These are phyloP conservation scores for Pleurotus salmoneostramineus DNA, from an alignment of 768 basidiomycete species.

Conservation along the genomic window DNA sequence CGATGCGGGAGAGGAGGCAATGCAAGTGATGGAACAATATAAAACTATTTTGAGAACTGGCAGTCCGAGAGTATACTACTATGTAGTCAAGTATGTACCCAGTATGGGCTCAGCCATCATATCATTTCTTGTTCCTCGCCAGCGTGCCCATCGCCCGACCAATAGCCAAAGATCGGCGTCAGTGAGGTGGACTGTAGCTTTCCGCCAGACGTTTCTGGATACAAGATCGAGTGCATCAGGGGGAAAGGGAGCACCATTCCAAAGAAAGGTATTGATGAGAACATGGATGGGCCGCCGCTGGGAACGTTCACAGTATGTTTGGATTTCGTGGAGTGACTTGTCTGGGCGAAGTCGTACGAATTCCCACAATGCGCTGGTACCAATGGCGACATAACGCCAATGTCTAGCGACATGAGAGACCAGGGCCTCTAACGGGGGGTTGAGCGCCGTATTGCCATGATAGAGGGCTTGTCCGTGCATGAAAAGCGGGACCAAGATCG, in stretches of 20 bases:
- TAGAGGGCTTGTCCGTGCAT: not conserved
- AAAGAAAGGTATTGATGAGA: slow-evolving; percentile 17
- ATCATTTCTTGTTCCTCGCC: too few relatives aligned
- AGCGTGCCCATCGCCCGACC: too few relatives aligned
- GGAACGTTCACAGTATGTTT: slow-evolving; percentile 31
- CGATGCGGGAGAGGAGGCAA: not conserved
- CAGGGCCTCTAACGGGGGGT: slow-evolving; percentile 29
- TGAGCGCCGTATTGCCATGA: not conserved
- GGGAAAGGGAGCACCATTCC: not conserved
- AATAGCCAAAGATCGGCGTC: not conserved
- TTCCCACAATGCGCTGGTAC: slow-evolving; percentile 36
- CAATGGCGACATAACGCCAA: slow-evolving; percentile 36
- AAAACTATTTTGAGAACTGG: not conserved
- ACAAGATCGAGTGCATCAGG: not conserved
- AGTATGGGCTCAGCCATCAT: too few relatives aligned
- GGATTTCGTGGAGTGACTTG: slow-evolving; percentile 17
- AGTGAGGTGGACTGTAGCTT: not conserved
- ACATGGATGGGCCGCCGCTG: slow-evolving; percentile 25
- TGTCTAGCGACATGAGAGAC: slow-evolving; percentile 34
- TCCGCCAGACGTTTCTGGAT: not conserved
- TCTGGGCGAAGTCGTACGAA: slow-evolving; percentile 26
- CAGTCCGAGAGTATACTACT: too few relatives aligned
- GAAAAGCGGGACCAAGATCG: not conserved
- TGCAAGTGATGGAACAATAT: too few relatives aligned
- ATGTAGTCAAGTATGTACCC: too few relatives aligned